Conservation (phyloP, 306 rosid genomes). For the Acmispon strigosus region DNA sequence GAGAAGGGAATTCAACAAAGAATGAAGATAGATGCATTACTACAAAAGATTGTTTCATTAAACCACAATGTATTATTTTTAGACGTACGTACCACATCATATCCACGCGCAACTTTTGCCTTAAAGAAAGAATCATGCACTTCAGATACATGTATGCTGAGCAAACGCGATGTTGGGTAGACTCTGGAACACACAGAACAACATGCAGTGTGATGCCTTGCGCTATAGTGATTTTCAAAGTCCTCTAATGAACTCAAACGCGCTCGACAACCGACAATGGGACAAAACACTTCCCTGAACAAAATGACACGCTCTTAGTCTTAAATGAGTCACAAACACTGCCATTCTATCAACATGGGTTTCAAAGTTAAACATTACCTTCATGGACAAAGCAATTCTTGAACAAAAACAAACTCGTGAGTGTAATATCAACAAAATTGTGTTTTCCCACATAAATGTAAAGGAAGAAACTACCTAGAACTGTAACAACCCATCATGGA, state of each 20-base stretch:
- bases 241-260: conserved; percentile 63
- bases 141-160: conserved; percentile 85
- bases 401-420: not conserved
- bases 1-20: not conserved
- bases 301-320: conserved; percentile 1
- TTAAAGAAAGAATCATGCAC: conserved; percentile 89
- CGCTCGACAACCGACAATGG: conserved; percentile 82
- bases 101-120: conserved; percentile 89
- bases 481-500: not conserved
- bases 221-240: conserved; percentile 85
- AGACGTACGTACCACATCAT: conserved; percentile 47
- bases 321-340: not conserved
- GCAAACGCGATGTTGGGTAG: conserved; percentile 70
- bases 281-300: conserved; percentile 64
- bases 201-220: conserved; percentile 80
- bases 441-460: not conserved
- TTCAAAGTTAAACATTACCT: not conserved
- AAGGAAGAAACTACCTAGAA: not conserved
- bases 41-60: not conserved
- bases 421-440: not conserved
- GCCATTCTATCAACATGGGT: not conserved
- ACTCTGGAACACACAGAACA: conserved; percentile 90
- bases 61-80: not conserved
- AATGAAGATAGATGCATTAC: not conserved
- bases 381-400: not conserved